Evolutionary conservation across 352 stramenopile species (phyloP), one percentile per base, ranked within the genome.

Genomic region (Phytophthora citricola): DNA sequence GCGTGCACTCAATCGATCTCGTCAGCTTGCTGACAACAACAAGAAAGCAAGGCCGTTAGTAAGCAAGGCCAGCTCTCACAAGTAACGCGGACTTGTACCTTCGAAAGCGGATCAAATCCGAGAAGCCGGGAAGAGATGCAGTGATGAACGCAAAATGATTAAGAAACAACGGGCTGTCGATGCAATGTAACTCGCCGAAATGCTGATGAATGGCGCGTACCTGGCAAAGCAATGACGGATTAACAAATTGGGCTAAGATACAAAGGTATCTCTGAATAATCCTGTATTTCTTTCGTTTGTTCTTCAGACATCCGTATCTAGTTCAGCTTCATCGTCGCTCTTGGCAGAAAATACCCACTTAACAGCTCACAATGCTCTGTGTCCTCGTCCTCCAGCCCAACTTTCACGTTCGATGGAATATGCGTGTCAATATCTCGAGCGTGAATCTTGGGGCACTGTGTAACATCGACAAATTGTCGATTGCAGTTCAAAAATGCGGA

Each of bases 401-500:
- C 34, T 8, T 6, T 40, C 10, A 40, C 34, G 12, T 40, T 40
- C 4, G 34, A 40, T 40, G 34, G 50, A 32, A 47, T 57, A 24
- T 47, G 29, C 34, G 34, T 47, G 4, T 20, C 22, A 43, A 56
- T 34, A 44, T 34, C 34, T 45, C 48, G 48, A 11, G 41, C 29
- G 17, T 17, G 53, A 24, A 61, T 52, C 53, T 61, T 49, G 10
- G 39, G 36, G 31, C 41, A 61, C 10, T 61, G 53, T 15, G 41
- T 45, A 11, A 53, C 38, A 29, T 53, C 53, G n/a, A 61, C 41
- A 49, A 46, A 61, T 10, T 61, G 40, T 32, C 29, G 9, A 31
- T 61, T 61, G 26, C 41, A 45, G 53, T 61, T 61, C 4, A 47
- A 17, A 46, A 61, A 61, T n/a, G 53, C 41, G 12, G 24, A 61